Conservation (phyloP, 345 rosid species). For the Viola odorata region DNA sequence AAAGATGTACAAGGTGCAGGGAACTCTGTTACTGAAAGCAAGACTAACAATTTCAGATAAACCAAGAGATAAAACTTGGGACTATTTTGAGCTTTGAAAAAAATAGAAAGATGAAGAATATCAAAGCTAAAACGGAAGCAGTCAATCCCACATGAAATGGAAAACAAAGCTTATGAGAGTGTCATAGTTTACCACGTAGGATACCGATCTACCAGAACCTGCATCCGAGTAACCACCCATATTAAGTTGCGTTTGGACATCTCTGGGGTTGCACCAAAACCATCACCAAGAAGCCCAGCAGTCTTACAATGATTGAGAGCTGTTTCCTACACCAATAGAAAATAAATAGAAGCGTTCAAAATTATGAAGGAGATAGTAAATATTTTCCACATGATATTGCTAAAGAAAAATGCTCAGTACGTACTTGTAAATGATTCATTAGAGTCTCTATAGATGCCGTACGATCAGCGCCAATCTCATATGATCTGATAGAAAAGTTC, state of each 20-base stretch:
- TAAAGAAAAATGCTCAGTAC: background rate
- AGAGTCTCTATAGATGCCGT: conserved; percentile 93
- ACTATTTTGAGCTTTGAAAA: background rate
- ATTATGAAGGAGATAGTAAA: background rate
- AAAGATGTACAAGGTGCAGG: background rate
- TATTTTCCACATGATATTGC: background rate
- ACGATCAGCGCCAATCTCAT: conserved; percentile 98
- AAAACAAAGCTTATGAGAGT: no score
- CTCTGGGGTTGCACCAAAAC: conserved; percentile 96
- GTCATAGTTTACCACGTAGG: conserved; percentile 74
- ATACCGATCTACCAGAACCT: conserved; percentile 85
- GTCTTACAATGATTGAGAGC: conserved; percentile 87
- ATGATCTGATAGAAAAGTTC: conserved; percentile 87
- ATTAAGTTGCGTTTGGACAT: conserved; percentile 86
- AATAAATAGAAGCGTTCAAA: conserved; percentile 5
- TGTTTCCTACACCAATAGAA: conserved; percentile 60
- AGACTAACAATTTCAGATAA: background rate
- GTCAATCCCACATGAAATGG: no score
- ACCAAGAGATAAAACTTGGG: background rate
- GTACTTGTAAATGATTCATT: conserved; percentile 96
- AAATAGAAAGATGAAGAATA: background rate
- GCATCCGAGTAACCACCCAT: conserved; percentile 96
- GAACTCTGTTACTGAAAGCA: background rate
- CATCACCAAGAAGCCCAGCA: conserved; percentile 86
- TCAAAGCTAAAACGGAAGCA: background rate